Evolutionary conservation across 768 basidiomycete genomes (phyloP).

Genomic region (Russula lepida): DNA sequence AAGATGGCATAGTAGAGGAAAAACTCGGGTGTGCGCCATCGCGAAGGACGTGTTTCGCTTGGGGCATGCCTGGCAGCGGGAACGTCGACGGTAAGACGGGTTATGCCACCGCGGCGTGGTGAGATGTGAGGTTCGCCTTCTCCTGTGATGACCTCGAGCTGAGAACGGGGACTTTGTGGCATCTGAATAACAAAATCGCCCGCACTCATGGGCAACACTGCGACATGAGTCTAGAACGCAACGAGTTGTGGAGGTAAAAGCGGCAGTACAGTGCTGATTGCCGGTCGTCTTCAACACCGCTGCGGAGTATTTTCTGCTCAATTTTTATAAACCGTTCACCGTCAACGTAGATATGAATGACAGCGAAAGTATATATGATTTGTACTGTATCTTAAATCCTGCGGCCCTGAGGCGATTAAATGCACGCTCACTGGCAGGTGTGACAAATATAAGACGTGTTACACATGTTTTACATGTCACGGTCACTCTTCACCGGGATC

Average conservation of each 20-base stretch:
- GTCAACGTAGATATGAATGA: background rate
- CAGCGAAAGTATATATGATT: background rate
- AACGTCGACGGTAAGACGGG: slow-evolving; percentile 47
- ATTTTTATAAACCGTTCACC: no score
- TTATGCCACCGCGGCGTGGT: slow-evolving; percentile 29
- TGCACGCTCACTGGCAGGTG: background rate
- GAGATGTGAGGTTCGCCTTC: background rate
- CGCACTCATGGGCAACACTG: slow-evolving; percentile 15
- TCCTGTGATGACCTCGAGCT: slow-evolving; percentile 9
- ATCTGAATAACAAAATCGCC: slow-evolving; percentile 25
- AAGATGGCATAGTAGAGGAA: slow-evolving; percentile 60
- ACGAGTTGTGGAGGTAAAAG: no score
- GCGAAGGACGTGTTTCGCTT: slow-evolving; percentile 32
- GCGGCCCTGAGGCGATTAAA: no score
- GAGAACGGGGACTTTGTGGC: slow-evolving; percentile 24
- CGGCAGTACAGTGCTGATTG: no score
- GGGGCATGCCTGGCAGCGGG: slow-evolving; percentile 33
- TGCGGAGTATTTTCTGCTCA: no score
- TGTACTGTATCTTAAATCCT: no score
- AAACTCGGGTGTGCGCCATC: slow-evolving; percentile 83
- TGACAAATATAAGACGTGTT: background rate
- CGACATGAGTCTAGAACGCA: background rate
- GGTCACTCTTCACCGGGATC: background rate
- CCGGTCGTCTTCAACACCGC: no score
- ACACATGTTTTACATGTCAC: slow-evolving; percentile 1